These are phyloP conservation scores for Pythium diclinum DNA, from an alignment of 352 stramenopile genomes.

Conservation along the genomic window DNA sequence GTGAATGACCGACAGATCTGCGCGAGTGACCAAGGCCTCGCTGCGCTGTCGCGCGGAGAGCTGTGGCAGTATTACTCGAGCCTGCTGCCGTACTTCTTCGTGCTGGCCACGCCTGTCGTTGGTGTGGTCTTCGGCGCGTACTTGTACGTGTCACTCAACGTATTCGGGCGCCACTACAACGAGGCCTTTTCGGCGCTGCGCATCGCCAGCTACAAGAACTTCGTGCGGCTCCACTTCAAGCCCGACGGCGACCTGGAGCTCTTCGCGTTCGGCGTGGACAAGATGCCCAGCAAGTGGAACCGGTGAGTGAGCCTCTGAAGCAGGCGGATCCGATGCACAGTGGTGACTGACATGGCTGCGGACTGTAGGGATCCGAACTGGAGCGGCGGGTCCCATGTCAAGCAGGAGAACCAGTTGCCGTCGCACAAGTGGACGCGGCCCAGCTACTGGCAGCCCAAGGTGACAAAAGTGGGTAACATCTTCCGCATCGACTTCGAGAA, in stretches of 20 bases:
- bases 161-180: conserved; percentile 88
- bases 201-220: conserved; percentile 90
- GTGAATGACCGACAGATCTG: conserved; percentile 49
- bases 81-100: conserved; percentile 87
- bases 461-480: conserved; percentile 82
- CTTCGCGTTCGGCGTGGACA: conserved; percentile 86
- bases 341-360: conserved; percentile 11
- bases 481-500: conserved; percentile 85
- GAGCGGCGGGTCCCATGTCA: conserved; percentile 59
- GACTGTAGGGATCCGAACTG: conserved; percentile 63
- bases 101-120: conserved; percentile 74
- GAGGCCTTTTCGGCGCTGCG: conserved; percentile 86
- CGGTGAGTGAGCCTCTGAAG: conserved; percentile 33
- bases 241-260: conserved; percentile 73
- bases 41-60: conserved; percentile 64
- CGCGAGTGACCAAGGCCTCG: conserved; percentile 36
- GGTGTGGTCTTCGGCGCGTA: conserved; percentile 83
- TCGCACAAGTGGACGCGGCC: conserved; percentile 70
- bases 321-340: background rate
- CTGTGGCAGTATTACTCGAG: conserved; percentile 81
- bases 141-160: conserved; percentile 82
- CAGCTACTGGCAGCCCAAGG: conserved; percentile 82
- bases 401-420: conserved; percentile 54
- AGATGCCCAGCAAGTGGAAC: conserved; percentile 85
- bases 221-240: conserved; percentile 77